A percentile compares a stretch with the other conserved stretches of the same genome.
Conservation (phyloP, 2,329 filamentous ascomycete genomes). For the Ambrosiella beaveri region DNA sequence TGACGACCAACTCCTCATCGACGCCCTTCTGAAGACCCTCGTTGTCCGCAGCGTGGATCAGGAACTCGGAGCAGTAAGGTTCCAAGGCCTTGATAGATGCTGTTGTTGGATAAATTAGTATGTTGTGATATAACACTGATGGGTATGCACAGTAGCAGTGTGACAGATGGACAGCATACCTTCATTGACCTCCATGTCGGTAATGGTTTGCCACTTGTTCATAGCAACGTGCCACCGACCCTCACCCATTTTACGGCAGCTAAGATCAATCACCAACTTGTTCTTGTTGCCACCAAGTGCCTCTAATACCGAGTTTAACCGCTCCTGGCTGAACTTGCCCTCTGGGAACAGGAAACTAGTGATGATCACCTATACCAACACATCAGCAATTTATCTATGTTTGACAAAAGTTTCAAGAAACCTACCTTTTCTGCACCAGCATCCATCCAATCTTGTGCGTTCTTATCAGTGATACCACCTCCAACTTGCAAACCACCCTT, state of each 20-base stretch:
- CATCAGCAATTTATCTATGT: background rate
- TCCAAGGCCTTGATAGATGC: constrained; percentile 68
- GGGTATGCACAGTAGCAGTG: background rate
- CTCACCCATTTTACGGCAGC: constrained; percentile 58
- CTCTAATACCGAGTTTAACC: constrained; percentile 56
- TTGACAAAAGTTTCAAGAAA: background rate
- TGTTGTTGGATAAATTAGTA: constrained; percentile 20
- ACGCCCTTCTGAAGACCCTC: constrained; percentile 86
- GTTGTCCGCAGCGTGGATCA: constrained; percentile 93
- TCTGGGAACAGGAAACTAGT: constrained; percentile 87
- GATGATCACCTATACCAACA: constrained; percentile 65
- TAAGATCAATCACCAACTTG: constrained; percentile 87
- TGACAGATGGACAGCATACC: constrained; percentile 33
- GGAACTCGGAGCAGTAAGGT: constrained; percentile 87
- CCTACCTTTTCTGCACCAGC: constrained; percentile 73
- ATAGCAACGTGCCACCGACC: constrained; percentile 90
- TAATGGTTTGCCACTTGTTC: constrained; percentile 98
- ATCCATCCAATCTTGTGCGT: constrained; percentile 74
- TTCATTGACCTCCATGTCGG: constrained; percentile 82
- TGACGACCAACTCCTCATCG: constrained; percentile 65
- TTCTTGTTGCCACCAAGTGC: constrained; percentile 56
- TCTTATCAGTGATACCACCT: constrained; percentile 77
- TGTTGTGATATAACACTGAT: background rate
- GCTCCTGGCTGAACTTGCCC: constrained; percentile 60
- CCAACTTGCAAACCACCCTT: constrained; percentile 69